Evolutionary conservation across 2,329 filamentous ascomycete species (phyloP), one percentile per base, ranked within the genome.

Genomic region (Penicillium sp.): DNA sequence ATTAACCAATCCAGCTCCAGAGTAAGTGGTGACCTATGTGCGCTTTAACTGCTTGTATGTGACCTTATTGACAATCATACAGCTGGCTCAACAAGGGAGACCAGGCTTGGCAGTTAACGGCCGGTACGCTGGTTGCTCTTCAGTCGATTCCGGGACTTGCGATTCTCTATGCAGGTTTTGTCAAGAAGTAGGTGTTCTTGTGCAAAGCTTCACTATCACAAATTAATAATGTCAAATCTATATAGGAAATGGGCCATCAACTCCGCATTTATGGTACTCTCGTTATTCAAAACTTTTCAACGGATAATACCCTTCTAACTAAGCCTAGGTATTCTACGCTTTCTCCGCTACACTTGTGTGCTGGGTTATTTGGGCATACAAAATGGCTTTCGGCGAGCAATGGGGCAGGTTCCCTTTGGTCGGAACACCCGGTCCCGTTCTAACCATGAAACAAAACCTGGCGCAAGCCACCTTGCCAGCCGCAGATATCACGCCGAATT

Each of bases 81-180:
- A 54, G 57, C 13, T 71, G 69, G 69, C 65, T 76, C 27, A 67
- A 76, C 58, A 74, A 68, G 53, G 78, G 78, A 51, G 76, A 80
- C 65, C 77, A 80, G 66, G 75, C 77, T 40, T 80, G 78, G 78
- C 77, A 80, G 64, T 67, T 80, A 45, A 79, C 77, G 14, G 78
- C 78, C 2, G 78, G 72, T 6, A 75, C 73, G 5, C 66, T 80
- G 13, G 78, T 80, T 51, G 77, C 69, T 14, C 67, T 80, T 14
- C 78, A 80, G 60, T 76, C 74, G 24, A 67, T 80, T 3, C 78
- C 77, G 4, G 78, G 77, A 11, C 75, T 80, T 10, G 73, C 76
- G 44, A 72, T 79, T 18, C 63, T 80, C 55, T 79, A 80, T 56
- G 77, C 76, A 33, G 77, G 78, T 10, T 66, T 78, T 13, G 69